Conservation (phyloP, 495 filamentous ascomycete species). For the Sabuloglossum arenarium region DNA sequence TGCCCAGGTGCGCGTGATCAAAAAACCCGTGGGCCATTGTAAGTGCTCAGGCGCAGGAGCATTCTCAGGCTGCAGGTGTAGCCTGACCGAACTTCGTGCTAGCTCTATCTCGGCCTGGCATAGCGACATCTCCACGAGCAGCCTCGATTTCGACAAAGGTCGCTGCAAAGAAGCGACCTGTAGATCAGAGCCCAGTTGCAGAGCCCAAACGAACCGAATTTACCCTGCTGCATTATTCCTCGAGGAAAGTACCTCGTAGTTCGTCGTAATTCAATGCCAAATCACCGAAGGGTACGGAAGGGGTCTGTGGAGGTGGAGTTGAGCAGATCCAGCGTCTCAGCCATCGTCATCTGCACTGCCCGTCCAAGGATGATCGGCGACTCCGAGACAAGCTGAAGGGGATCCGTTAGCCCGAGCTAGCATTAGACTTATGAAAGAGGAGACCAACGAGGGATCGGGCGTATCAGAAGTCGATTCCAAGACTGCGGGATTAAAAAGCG, state of each 20-base stretch:
- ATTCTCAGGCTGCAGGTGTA: not conserved
- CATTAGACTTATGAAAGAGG: not conserved
- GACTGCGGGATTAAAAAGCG: not conserved
- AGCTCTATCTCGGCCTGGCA: too few relatives aligned
- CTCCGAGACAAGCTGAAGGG: not conserved
- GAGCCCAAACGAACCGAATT: not conserved
- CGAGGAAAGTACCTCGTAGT: not conserved
- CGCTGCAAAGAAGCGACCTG: too few relatives aligned
- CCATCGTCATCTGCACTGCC: not conserved
- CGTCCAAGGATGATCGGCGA: not conserved
- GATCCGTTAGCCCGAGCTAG: not conserved
- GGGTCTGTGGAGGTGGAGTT: not conserved
- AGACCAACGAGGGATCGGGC: not conserved
- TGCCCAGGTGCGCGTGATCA: not conserved
- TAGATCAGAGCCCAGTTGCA: too few relatives aligned
- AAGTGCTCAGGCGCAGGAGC: too few relatives aligned
- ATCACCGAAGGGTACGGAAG: not conserved
- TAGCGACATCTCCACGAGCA: not conserved
- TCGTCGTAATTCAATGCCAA: too few relatives aligned
- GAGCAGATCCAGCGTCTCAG: not conserved
- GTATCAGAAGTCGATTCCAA: not conserved
- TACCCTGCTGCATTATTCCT: not conserved
- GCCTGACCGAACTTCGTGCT: not conserved
- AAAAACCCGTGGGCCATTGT: not conserved
- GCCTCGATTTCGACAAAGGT: too few relatives aligned